phyloP scores from a whole-genome alignment of 2,329 filamentous ascomycete genomes.

The Teratosphaeria viscida region DNA sequence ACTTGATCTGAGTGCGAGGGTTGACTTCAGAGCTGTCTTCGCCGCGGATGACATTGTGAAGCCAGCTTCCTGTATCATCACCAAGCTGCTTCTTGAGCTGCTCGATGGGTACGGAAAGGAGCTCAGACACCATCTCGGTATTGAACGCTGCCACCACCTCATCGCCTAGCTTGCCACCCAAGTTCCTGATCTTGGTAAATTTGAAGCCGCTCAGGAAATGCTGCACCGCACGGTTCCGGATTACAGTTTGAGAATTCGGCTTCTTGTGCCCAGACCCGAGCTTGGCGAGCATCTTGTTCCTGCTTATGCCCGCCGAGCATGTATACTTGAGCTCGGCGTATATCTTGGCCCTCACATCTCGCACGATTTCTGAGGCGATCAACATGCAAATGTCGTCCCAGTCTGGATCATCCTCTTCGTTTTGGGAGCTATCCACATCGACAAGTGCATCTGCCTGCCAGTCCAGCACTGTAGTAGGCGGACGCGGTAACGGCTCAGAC shows the following conservation, averaged over 20 bases:
- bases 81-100: constrained; percentile 69
- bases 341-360: constrained; percentile 51
- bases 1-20: constrained; percentile 84
- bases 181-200: constrained; percentile 85
- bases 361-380: constrained; percentile 80
- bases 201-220: constrained; percentile 77
- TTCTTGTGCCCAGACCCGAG: constrained; percentile 86
- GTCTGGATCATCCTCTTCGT: constrained; percentile 73
- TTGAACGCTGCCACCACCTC: constrained; percentile 71
- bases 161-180: constrained; percentile 92
- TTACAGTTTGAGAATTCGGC: constrained; percentile 87
- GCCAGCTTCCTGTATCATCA: constrained; percentile 75
- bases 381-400: constrained; percentile 91
- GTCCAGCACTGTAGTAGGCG: constrained; percentile 62
- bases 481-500: constrained; percentile 57
- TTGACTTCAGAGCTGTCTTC: constrained; percentile 84
- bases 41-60: constrained; percentile 75
- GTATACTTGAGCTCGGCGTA: constrained; percentile 69
- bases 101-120: constrained; percentile 61
- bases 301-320: constrained; percentile 78
- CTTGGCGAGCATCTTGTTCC: constrained; percentile 93
- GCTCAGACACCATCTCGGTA: constrained; percentile 67
- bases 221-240: constrained; percentile 71
- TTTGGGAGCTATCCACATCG: constrained; percentile 61
- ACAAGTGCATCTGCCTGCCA: constrained; percentile 78